Conservation (phyloP, 2,329 filamentous ascomycete species). For the Xylariaceae sp. region DNA sequence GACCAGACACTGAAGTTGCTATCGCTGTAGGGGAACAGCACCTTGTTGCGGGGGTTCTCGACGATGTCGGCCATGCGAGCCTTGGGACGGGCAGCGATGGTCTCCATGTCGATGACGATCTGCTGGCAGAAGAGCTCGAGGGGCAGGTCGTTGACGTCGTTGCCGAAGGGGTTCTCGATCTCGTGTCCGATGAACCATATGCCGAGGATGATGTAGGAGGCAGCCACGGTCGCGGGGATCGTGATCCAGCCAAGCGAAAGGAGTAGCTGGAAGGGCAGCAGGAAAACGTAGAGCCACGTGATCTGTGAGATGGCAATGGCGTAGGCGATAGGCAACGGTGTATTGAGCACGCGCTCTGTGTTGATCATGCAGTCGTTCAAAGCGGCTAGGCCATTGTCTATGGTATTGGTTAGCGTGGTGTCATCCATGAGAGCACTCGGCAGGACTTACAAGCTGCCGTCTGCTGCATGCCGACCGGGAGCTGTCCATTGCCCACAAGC, state of each 20-base stretch:
- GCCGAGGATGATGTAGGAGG: constrained; percentile 79
- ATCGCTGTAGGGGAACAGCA: constrained; percentile 43
- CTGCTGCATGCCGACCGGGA: constrained; percentile 55
- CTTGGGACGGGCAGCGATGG: constrained; percentile 57
- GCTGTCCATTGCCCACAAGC: constrained; percentile 50
- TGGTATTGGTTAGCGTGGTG: constrained; percentile 1
- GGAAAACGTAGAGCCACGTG: constrained; percentile 77
- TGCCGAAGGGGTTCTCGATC: constrained; percentile 81
- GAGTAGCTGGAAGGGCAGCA: constrained; percentile 78
- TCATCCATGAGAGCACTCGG: constrained; percentile 11
- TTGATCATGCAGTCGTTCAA: constrained; percentile 71
- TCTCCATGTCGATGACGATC: constrained; percentile 68
- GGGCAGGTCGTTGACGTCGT: constrained; percentile 78
- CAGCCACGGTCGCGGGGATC: constrained; percentile 69
- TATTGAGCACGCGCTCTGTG: constrained; percentile 75
- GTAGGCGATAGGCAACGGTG: constrained; percentile 78
- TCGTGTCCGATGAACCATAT: constrained; percentile 71
- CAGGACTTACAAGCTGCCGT: constrained; percentile 42
- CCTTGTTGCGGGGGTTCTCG: constrained; percentile 39
- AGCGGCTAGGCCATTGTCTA: constrained; percentile 54
- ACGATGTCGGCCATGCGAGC: constrained; percentile 49
- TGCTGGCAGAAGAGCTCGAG: constrained; percentile 74
- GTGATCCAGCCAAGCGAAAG: constrained; percentile 63
- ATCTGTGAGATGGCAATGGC: constrained; percentile 82
- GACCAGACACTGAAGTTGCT: constrained; percentile 25